Percentiles rank a stretch among this genome's conserved stretches.
Evolutionary conservation across 169 alveolate genomes (phyloP).

Genomic region (Fabrea salina): DNA sequence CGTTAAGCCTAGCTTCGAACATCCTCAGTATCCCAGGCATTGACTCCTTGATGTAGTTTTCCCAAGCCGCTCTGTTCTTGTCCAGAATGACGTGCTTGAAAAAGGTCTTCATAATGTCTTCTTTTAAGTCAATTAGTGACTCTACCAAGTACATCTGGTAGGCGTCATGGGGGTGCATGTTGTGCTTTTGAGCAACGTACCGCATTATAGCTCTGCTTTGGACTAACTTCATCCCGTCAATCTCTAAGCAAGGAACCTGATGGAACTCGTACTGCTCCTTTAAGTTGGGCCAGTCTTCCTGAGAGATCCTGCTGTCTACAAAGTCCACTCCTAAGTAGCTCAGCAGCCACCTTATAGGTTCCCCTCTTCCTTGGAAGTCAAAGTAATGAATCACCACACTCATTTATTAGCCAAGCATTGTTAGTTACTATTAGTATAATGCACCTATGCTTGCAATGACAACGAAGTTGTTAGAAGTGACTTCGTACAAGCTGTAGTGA

Average conservation of each 20-base stretch:
- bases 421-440: no score
- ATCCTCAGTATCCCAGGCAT: background rate
- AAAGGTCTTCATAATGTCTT: no score
- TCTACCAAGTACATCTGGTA: background rate
- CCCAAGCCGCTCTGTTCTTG: constrained; percentile 25
- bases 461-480: no score
- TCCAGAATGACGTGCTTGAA: no score
- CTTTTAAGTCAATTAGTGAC: background rate
- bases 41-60: background rate
- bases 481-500: no score
- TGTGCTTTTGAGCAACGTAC: constrained; percentile 18
- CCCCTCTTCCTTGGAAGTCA: constrained; percentile 53
- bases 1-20: constrained; percentile 8
- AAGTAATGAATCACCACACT: constrained; percentile 48
- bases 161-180: constrained; percentile 38
- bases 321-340: constrained; percentile 25
- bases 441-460: no score
- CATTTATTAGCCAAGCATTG: no score
- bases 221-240: constrained; percentile 23
- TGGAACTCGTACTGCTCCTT: constrained; percentile 9
- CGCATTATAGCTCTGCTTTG: constrained; percentile 41
- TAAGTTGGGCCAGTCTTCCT: background rate
- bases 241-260: constrained; percentile 23
- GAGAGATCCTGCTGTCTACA: constrained; percentile 38
- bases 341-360: constrained; percentile 50